phyloP scores from a whole-genome alignment of 306 rosid species.

The Cucumis melo region DNA sequence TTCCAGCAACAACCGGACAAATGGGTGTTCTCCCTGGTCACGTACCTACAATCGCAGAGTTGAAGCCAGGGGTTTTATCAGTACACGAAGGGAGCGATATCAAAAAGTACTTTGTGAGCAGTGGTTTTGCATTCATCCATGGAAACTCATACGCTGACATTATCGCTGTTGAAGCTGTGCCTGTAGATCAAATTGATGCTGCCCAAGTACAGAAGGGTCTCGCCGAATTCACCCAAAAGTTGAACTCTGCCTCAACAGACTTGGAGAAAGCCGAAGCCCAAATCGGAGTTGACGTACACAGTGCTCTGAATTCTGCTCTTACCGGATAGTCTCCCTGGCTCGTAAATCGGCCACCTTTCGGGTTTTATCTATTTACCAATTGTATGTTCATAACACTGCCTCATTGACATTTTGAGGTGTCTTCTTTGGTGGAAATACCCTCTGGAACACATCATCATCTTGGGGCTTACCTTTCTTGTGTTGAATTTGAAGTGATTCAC shows the following conservation, averaged over 20 bases:
- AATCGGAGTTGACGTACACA: constrained; percentile 86
- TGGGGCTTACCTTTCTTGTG: not conserved
- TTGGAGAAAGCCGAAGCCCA: constrained; percentile 99
- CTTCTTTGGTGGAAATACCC: not conserved
- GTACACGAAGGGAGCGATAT: constrained; percentile 74
- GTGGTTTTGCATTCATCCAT: constrained; percentile 89
- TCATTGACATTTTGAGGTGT: not conserved
- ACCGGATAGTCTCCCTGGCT: constrained; percentile 43
- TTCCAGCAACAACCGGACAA: constrained; percentile 91
- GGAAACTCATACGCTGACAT: constrained; percentile 79
- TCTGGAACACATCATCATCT: not conserved
- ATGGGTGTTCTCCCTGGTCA: constrained; percentile 99
- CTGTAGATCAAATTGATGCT: constrained; percentile 58
- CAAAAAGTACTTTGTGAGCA: constrained; percentile 75
- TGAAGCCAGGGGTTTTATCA: constrained; percentile 81
- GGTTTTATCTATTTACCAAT: not conserved
- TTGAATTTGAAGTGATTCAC: constrained; percentile 3
- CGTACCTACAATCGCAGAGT: constrained; percentile 91
- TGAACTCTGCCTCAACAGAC: constrained; percentile 78
- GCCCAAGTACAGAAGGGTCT: constrained; percentile 84
- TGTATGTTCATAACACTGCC: constrained; percentile 5
- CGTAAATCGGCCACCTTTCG: not conserved
- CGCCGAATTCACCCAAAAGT: constrained; percentile 86
- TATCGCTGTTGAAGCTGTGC: constrained; percentile 85
- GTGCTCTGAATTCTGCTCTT: constrained; percentile 73